phyloP scores from a whole-genome alignment of 2,329 filamentous ascomycete genomes.

The Aspergillus tamarii region DNA sequence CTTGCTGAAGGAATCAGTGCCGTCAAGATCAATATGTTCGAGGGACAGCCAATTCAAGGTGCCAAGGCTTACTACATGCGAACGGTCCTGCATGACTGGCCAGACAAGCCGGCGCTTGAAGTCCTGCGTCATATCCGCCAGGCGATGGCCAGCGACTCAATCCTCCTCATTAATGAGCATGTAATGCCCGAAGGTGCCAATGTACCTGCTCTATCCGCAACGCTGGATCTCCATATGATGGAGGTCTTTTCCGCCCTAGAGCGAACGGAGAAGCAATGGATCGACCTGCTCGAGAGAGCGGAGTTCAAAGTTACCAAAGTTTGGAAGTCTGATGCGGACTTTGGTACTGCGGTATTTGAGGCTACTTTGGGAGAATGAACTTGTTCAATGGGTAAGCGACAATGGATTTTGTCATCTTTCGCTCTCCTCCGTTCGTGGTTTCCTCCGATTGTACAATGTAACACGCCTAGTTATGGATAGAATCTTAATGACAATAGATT shows the following conservation, averaged over 20 bases:
- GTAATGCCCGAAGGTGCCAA: background rate
- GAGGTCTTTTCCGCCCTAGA: background rate
- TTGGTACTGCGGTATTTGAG: background rate
- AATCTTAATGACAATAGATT: background rate
- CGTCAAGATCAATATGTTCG: background rate
- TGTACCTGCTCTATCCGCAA: background rate
- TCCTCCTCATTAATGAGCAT: background rate
- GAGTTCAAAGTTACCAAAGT: background rate
- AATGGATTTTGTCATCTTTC: background rate
- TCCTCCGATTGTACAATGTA: background rate
- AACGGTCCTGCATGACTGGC: background rate
- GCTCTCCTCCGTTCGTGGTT: background rate
- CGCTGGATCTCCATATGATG: background rate
- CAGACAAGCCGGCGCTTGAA: background rate
- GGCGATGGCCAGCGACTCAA: background rate
- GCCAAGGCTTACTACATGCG: background rate
- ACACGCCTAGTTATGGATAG: background rate
- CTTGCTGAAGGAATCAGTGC: background rate
- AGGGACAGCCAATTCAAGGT: background rate
- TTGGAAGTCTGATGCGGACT: background rate
- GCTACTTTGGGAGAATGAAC: background rate
- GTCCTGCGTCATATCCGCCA: background rate
- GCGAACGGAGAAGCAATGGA: background rate
- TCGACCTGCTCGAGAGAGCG: background rate
- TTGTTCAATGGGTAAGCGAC: background rate